Conservation (phyloP, 176 grass and related monocot species). For the Triticum monococcum region DNA sequence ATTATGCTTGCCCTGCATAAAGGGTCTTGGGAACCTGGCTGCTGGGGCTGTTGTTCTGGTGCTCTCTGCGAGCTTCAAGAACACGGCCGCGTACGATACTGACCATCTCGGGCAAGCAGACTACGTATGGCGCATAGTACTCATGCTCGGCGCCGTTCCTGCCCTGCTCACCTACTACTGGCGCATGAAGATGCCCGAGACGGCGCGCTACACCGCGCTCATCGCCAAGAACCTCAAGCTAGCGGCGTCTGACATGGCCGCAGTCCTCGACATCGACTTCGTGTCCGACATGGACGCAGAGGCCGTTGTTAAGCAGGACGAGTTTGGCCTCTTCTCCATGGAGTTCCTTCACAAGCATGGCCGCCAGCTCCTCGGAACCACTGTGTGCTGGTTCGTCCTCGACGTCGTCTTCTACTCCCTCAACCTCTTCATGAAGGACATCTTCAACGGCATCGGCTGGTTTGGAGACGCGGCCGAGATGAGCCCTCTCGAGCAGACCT, state of each 20-base stretch:
- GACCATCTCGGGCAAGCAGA: conserved; percentile 20
- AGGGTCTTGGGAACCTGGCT: background rate
- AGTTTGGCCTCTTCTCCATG: background rate
- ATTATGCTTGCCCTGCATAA: background rate
- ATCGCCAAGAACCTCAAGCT: conserved; percentile 65
- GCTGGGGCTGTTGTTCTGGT: background rate
- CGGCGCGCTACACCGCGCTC: conserved; percentile 71
- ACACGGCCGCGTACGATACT: background rate
- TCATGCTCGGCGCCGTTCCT: conserved; percentile 53
- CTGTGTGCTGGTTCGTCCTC: conserved; percentile 10
- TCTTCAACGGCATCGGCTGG: conserved; percentile 25
- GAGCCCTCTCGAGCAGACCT: conserved; percentile 2
- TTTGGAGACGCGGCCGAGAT: background rate
- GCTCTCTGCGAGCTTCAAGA: background rate
- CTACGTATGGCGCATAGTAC: conserved; percentile 53
- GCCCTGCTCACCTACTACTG: conserved; percentile 80
- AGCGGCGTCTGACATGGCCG: conserved; percentile 61
- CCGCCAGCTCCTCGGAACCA: background rate
- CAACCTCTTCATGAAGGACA: conserved; percentile 24
- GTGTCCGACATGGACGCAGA: background rate
- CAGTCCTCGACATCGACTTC: background rate
- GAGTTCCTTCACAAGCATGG: background rate
- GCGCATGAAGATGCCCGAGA: conserved; percentile 92
- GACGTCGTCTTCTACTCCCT: conserved; percentile 16
- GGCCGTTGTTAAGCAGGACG: background rate